These are phyloP conservation scores for Lupinus albus DNA, from an alignment of 306 rosid genomes.

Conservation along the genomic window DNA sequence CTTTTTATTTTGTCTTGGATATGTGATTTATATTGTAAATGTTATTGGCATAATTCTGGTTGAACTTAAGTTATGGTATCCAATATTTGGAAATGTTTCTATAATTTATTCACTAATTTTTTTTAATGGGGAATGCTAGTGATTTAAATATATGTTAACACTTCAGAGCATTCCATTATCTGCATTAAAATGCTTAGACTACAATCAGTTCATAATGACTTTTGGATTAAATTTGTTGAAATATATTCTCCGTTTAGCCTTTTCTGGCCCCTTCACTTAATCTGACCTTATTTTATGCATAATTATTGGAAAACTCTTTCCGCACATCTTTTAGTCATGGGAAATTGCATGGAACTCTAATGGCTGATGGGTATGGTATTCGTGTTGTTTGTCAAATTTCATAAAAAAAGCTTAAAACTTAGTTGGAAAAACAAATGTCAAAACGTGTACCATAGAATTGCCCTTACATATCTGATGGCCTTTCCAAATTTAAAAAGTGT, in stretches of 20 bases:
- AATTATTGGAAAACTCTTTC: not conserved
- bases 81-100: not conserved
- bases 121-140: not conserved
- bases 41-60: slow-evolving; percentile 1
- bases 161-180: not conserved
- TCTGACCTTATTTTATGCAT: not conserved
- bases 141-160: not conserved
- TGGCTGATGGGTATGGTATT: not conserved
- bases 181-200: not conserved
- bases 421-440: not conserved
- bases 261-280: not conserved
- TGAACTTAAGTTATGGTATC: not conserved
- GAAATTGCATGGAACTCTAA: not conserved
- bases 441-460: not conserved
- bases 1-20: not conserved
- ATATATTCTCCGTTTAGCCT: not conserved
- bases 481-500: not conserved
- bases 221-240: slow-evolving; percentile 9
- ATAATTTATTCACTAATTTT: slow-evolving; percentile 26
- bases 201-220: not conserved
- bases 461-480: not conserved
- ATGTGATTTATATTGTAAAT: slow-evolving; percentile 9
- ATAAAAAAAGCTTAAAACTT: not conserved
- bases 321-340: slow-evolving; percentile 14
- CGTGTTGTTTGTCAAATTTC: not conserved